Evolutionary conservation across 768 basidiomycete genomes (phyloP).

Genomic region (Termitomyces sp.): DNA sequence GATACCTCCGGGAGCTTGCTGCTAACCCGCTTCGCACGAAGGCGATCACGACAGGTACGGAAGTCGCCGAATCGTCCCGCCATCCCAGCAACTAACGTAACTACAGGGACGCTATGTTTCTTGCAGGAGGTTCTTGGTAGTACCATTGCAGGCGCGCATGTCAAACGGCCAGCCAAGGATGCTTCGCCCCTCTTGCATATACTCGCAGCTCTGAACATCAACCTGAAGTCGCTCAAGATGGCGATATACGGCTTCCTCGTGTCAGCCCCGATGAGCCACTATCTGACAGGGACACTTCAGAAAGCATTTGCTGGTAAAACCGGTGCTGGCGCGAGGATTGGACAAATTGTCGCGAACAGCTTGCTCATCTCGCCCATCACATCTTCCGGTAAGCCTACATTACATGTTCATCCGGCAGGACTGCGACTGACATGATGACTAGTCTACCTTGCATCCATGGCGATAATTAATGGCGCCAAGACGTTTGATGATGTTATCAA

Average conservation of each 20-base stretch:
- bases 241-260: slow-evolving; percentile 79
- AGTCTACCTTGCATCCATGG: slow-evolving; percentile 80
- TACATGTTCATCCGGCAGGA: not conserved
- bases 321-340: slow-evolving; percentile 57
- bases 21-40: slow-evolving; percentile 78
- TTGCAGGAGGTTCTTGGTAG: slow-evolving; percentile 82
- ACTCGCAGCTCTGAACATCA: slow-evolving; percentile 56
- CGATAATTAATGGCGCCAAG: slow-evolving; percentile 78
- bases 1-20: slow-evolving; percentile 67
- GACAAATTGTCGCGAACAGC: slow-evolving; percentile 74
- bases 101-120: slow-evolving; percentile 51
- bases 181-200: slow-evolving; percentile 49
- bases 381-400: slow-evolving; percentile 47
- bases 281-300: slow-evolving; percentile 70
- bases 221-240: slow-evolving; percentile 79
- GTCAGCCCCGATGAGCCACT: slow-evolving; percentile 78
- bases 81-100: slow-evolving; percentile 3
- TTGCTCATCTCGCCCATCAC: slow-evolving; percentile 76
- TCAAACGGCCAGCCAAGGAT: slow-evolving; percentile 46
- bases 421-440: not conserved
- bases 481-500: slow-evolving; percentile 59
- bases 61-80: slow-evolving; percentile 3
- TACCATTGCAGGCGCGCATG: slow-evolving; percentile 61
- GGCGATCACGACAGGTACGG: slow-evolving; percentile 64
- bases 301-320: slow-evolving; percentile 75